phyloP scores from a whole-genome alignment of 257 asterid genomes.

The Salvia splendens region DNA sequence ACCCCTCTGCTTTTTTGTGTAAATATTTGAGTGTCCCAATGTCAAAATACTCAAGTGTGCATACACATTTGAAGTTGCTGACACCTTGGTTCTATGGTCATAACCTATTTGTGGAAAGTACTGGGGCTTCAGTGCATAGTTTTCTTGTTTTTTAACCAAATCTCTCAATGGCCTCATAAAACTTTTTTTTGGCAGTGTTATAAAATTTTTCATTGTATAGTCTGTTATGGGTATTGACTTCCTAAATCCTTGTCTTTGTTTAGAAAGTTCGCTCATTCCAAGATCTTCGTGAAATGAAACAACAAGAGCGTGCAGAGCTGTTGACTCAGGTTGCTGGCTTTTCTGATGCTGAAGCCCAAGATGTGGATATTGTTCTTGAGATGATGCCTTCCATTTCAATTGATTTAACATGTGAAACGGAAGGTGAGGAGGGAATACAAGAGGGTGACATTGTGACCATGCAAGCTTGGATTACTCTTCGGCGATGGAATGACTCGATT shows the following conservation, averaged over 20 bases:
- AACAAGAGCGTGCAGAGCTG: conserved; percentile 75
- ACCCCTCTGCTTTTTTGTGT: neutral
- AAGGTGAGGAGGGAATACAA: conserved; percentile 97
- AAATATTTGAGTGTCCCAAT: neutral
- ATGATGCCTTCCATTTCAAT: conserved; percentile 89
- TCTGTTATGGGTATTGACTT: conserved; percentile 5
- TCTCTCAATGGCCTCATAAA: neutral
- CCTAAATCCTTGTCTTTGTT: conserved; percentile 17
- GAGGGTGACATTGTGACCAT: conserved; percentile 92
- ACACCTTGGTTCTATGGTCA: neutral
- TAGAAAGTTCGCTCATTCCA: conserved; percentile 93
- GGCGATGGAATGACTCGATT: conserved; percentile 62
- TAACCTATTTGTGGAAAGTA: neutral
- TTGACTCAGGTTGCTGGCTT: conserved; percentile 86
- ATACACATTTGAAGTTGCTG: neutral
- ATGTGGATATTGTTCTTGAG: conserved; percentile 87
- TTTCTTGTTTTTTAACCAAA: conserved; percentile 2
- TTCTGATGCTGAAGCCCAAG: conserved; percentile 66
- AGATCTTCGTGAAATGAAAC: conserved; percentile 76
- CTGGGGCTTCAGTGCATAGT: neutral
- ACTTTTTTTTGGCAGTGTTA: neutral
- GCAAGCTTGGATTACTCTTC: conserved; percentile 93
- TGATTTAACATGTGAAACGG: conserved; percentile 91
- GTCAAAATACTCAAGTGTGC: neutral
- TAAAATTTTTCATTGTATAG: neutral